phyloP scores from a whole-genome alignment of 2,329 filamentous ascomycete species.

The Fonsecaea nubica region DNA sequence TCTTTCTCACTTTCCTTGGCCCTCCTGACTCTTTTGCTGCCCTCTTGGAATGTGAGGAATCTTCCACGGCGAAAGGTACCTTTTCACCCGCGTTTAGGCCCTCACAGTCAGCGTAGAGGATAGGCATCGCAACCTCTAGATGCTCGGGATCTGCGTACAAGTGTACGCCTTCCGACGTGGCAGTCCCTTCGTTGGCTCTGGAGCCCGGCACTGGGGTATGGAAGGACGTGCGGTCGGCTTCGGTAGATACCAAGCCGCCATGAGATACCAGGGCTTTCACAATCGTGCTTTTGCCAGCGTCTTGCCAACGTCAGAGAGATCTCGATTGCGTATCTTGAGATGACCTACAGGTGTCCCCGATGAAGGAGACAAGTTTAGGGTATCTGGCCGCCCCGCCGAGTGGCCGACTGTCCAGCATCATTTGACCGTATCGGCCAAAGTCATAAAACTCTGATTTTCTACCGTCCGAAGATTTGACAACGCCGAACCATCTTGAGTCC shows the following conservation, averaged over 20 bases:
- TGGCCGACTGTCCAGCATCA: conserved; percentile 47
- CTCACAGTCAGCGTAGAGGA: conserved; percentile 61
- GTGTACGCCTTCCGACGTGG: conserved; percentile 61
- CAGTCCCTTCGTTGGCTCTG: conserved; percentile 47
- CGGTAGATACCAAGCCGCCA: conserved; percentile 39
- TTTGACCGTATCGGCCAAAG: conserved; percentile 53
- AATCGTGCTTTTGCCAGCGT: conserved; percentile 59
- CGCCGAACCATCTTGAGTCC: conserved; percentile 50
- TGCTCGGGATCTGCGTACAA: conserved; percentile 59
- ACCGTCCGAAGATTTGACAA: conserved; percentile 40
- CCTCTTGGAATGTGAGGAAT: conserved; percentile 27
- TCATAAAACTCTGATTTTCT: conserved; percentile 48
- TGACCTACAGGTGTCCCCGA: conserved; percentile 47
- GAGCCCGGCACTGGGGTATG: conserved; percentile 55
- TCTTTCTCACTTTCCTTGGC: conserved; percentile 44
- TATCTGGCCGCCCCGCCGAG: conserved; percentile 40
- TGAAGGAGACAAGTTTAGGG: conserved; percentile 54
- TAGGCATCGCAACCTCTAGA: conserved; percentile 47
- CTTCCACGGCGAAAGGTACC: conserved; percentile 36
- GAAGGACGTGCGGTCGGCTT: conserved; percentile 41
- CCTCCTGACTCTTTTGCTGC: conserved; percentile 39
- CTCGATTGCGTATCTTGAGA: not conserved
- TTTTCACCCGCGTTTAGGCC: conserved; percentile 57
- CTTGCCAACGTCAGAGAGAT: conserved; percentile 28
- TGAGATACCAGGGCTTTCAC: conserved; percentile 58